Conservation (phyloP, 2,329 filamentous ascomycete genomes). For the Madurella mycetomatis region DNA sequence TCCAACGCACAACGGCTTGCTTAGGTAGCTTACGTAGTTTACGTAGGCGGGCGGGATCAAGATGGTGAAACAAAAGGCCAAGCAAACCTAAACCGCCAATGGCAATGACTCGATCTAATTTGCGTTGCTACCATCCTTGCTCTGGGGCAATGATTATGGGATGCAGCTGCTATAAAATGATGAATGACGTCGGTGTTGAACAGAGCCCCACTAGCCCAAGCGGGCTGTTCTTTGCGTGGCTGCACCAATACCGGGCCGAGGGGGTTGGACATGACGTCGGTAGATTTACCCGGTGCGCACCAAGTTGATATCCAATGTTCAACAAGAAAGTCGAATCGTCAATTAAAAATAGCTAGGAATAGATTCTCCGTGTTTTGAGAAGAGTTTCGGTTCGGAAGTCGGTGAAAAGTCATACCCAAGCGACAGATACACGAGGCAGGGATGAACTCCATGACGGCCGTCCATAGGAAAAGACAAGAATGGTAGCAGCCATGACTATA, state of each 20-base stretch:
- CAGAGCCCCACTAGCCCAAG: not conserved
- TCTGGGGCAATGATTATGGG: not conserved
- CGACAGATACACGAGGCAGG: too few relatives aligned
- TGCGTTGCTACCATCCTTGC: not conserved
- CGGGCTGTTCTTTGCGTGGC: not conserved
- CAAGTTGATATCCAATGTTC: too few relatives aligned
- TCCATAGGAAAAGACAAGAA: too few relatives aligned
- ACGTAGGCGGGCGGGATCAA: not conserved
- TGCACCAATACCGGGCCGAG: too few relatives aligned
- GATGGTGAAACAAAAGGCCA: not conserved
- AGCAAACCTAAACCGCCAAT: not conserved
- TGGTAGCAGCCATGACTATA: too few relatives aligned
- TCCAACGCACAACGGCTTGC: not conserved
- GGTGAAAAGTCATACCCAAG: too few relatives aligned
- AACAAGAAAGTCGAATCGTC: too few relatives aligned
- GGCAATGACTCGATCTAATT: not conserved
- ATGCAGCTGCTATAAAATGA: not conserved
- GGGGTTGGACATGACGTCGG: slow-evolving; percentile 1
- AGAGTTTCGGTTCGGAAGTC: too few relatives aligned
- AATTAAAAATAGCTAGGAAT: too few relatives aligned
- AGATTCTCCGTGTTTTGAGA: too few relatives aligned
- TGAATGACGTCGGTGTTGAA: slow-evolving; percentile 16
- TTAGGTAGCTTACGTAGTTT: not conserved
- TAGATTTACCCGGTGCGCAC: too few relatives aligned
- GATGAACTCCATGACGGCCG: too few relatives aligned